phyloP scores from a whole-genome alignment of 2,329 filamentous ascomycete genomes.

The Colletotrichum shisoi region DNA sequence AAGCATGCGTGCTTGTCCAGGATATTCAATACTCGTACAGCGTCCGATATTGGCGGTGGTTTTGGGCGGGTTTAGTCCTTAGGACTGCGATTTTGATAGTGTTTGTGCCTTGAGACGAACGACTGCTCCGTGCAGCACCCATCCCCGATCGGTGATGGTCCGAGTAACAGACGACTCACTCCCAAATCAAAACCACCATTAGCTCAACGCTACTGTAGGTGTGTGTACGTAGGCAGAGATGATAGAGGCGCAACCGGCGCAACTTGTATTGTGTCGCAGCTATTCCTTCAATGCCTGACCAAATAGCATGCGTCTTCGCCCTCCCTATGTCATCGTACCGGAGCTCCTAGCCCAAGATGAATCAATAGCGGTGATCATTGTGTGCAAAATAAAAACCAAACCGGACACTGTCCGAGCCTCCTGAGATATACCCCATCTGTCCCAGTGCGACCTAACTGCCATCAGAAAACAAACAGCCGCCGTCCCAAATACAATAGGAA shows the following conservation, averaged over 20 bases:
- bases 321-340: not conserved
- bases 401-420: slow-evolving; percentile 37
- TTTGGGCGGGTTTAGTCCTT: too few species aligned
- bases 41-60: too few species aligned
- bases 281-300: not conserved
- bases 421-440: slow-evolving; percentile 11
- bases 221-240: too few species aligned
- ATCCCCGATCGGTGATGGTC: not conserved
- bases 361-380: slow-evolving; percentile 1
- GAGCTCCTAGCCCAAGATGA: not conserved
- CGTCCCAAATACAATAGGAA: slow-evolving; percentile 19
- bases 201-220: too few species aligned
- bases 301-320: not conserved
- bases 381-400: slow-evolving; percentile 30
- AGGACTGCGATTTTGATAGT: not conserved
- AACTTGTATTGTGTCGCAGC: slow-evolving; percentile 5
- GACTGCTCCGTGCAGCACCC: not conserved
- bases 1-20: not conserved
- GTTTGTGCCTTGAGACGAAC: slow-evolving; percentile 13
- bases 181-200: too few species aligned
- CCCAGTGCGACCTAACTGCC: slow-evolving; percentile 8
- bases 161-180: not conserved
- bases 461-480: slow-evolving; percentile 8
- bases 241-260: slow-evolving; percentile 1
- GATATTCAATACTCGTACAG: not conserved